phyloP scores from a whole-genome alignment of 306 rosid species.

The Inga leiocalycina region DNA sequence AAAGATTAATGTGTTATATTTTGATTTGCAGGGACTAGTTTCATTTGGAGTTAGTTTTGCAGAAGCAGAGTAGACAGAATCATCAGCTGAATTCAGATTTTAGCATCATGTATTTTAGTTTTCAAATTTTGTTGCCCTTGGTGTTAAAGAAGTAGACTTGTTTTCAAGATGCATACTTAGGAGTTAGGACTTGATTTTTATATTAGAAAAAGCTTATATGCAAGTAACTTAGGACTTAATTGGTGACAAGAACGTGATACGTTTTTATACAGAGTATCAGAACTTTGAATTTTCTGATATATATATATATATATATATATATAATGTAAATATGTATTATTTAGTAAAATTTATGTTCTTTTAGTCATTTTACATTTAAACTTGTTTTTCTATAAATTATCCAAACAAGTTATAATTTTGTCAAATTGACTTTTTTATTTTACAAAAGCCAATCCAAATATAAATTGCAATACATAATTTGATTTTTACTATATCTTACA shows the following conservation, averaged over 20 bases:
- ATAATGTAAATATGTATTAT: not conserved
- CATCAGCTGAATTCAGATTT: constrained; percentile 14
- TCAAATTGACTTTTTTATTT: too few species aligned
- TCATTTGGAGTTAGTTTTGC: not conserved
- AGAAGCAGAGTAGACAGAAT: not conserved
- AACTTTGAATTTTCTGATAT: too few species aligned
- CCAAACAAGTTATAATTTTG: too few species aligned
- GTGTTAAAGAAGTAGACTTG: not conserved
- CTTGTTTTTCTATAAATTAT: too few species aligned
- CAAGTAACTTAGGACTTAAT: not conserved
- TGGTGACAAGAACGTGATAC: not conserved
- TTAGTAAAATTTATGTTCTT: too few species aligned
- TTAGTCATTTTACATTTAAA: too few species aligned
- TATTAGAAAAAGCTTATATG: not conserved
- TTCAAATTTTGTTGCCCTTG: not conserved
- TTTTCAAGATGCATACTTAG: not conserved
- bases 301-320: not conserved
- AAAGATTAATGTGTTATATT: not conserved
- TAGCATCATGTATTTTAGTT: not conserved
- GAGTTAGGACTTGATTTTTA: not conserved
- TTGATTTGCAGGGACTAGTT: not conserved
- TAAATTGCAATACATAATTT: not conserved
- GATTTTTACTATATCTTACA: too few species aligned
- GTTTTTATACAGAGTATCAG: too few species aligned
- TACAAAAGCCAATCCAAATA: too few species aligned